These are phyloP conservation scores for Knoxdaviesia capensis DNA, from an alignment of 2,329 filamentous ascomycete species.

Conservation along the genomic window DNA sequence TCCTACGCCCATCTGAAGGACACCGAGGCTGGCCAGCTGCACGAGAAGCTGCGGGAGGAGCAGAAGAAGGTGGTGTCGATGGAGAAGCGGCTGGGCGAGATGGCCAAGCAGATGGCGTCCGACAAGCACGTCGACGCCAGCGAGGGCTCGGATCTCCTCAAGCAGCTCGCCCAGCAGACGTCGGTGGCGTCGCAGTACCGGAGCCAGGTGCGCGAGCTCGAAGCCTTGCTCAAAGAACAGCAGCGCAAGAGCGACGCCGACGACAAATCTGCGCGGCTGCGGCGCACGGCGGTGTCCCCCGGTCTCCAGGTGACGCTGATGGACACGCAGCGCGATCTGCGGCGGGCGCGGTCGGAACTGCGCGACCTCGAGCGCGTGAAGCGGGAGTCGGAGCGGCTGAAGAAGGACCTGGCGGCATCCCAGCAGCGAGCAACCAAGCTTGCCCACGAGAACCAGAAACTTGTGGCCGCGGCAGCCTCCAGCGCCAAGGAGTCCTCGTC, in stretches of 20 bases:
- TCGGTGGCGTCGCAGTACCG: conserved; percentile 36
- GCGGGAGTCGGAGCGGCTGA: conserved; percentile 31
- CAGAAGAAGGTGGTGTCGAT: conserved; percentile 42
- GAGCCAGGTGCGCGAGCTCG: conserved; percentile 37
- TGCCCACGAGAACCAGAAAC: conserved; percentile 15
- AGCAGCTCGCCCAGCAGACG: conserved; percentile 36
- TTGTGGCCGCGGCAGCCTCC: conserved; percentile 6
- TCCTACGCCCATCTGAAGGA: conserved; percentile 65
- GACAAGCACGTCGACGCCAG: conserved; percentile 17
- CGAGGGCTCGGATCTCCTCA: conserved; percentile 25
- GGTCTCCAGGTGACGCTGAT: conserved; percentile 28
- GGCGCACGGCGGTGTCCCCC: conserved; percentile 21
- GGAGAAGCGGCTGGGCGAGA: conserved; percentile 39
- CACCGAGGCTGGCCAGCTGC: conserved; percentile 44
- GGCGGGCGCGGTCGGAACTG: conserved; percentile 30
- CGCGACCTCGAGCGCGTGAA: conserved; percentile 29
- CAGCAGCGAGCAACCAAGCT: conserved; percentile 21
- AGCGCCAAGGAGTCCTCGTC: conserved; percentile 6
- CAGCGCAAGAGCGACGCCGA: conserved; percentile 12
- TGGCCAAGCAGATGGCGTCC: conserved; percentile 33
- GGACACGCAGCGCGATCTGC: conserved; percentile 33
- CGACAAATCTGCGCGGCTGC: conserved; percentile 10
- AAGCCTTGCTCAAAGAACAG: conserved; percentile 22
- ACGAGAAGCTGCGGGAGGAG: conserved; percentile 46
- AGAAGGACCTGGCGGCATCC: conserved; percentile 24